Conservation (phyloP, 2,329 filamentous ascomycete genomes). For the Epichloe gansuensis region DNA sequence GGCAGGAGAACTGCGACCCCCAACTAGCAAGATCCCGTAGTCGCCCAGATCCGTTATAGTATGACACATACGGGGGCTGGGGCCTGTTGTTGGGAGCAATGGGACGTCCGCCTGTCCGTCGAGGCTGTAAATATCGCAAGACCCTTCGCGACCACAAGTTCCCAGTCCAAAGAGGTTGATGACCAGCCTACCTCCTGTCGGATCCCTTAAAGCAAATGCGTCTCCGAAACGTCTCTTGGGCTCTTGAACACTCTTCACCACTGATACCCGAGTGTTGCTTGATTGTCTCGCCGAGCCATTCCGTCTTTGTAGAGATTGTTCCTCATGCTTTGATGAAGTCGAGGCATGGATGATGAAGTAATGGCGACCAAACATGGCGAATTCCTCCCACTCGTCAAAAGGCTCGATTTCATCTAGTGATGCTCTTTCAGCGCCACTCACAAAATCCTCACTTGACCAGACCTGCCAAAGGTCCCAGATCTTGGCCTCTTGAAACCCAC, state of each 20-base stretch:
- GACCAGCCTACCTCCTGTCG: slow-evolving; percentile 31
- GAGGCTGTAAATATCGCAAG: slow-evolving; percentile 37
- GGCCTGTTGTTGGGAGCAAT: slow-evolving; percentile 19
- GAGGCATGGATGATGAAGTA: slow-evolving; percentile 65
- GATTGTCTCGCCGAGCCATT: not conserved
- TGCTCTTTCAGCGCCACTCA: slow-evolving; percentile 46
- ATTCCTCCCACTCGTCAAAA: slow-evolving; percentile 96
- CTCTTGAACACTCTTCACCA: slow-evolving; percentile 8
- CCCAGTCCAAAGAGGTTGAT: slow-evolving; percentile 33
- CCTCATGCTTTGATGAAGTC: not conserved
- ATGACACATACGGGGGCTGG: slow-evolving; percentile 54
- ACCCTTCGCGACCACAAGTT: slow-evolving; percentile 30
- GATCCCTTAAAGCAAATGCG: slow-evolving; percentile 28
- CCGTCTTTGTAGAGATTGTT: no score
- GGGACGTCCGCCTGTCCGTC: slow-evolving; percentile 10
- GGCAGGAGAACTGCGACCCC: slow-evolving; percentile 68
- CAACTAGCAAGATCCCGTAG: slow-evolving; percentile 51
- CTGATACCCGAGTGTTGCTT: slow-evolving; percentile 4
- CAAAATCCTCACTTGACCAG: slow-evolving; percentile 60
- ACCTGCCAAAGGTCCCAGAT: slow-evolving; percentile 68
- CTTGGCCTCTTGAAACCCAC: slow-evolving; percentile 55
- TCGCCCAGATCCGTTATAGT: slow-evolving; percentile 55
- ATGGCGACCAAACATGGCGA: slow-evolving; percentile 72
- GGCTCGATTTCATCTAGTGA: slow-evolving; percentile 60
- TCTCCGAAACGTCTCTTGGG: slow-evolving; percentile 49